phyloP scores from a whole-genome alignment of 2,329 filamentous ascomycete species.

The Cladosporium sp. region DNA sequence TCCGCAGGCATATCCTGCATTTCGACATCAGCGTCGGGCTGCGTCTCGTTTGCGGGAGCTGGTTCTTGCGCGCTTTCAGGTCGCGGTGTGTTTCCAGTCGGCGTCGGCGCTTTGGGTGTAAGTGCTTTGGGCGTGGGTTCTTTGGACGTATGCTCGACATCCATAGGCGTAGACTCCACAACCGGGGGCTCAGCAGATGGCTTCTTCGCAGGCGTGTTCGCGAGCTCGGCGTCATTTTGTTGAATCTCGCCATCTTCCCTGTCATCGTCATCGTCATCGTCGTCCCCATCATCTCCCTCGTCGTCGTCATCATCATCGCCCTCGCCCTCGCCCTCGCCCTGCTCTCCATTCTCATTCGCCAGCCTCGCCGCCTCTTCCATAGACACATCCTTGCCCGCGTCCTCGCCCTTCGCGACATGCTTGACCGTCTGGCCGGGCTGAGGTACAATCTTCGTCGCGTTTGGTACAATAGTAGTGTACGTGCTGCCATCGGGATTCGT shows the following conservation, averaged over 20 bases:
- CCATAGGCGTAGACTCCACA: background rate
- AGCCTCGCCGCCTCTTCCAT: conserved; percentile 40
- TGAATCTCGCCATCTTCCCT: conserved; percentile 32
- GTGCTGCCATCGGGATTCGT: conserved; percentile 39
- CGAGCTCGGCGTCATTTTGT: conserved; percentile 25
- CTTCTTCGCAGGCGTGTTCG: conserved; percentile 16
- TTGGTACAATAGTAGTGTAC: conserved; percentile 36
- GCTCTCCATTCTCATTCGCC: conserved; percentile 38
- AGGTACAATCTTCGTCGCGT: conserved; percentile 34
- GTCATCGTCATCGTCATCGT: conserved; percentile 41
- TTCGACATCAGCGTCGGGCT: conserved; percentile 1
- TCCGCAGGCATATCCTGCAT: conserved; percentile 4
- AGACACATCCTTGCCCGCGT: conserved; percentile 32
- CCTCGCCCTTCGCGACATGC: conserved; percentile 33
- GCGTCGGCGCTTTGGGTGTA: too few relatives aligned
- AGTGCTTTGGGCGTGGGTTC: background rate
- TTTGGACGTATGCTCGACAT: background rate
- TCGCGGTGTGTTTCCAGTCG: background rate
- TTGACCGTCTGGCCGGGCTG: conserved; percentile 32
- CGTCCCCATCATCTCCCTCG: conserved; percentile 43
- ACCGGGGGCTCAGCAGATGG: conserved; percentile 11
- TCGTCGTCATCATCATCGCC: conserved; percentile 45
- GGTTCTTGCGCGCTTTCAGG: background rate
- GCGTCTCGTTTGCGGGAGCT: background rate
- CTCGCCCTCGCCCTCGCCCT: too few relatives aligned